These are phyloP conservation scores for Bimuria novae-zelandiae DNA, from an alignment of 2,329 filamentous ascomycete species.

Conservation along the genomic window DNA sequence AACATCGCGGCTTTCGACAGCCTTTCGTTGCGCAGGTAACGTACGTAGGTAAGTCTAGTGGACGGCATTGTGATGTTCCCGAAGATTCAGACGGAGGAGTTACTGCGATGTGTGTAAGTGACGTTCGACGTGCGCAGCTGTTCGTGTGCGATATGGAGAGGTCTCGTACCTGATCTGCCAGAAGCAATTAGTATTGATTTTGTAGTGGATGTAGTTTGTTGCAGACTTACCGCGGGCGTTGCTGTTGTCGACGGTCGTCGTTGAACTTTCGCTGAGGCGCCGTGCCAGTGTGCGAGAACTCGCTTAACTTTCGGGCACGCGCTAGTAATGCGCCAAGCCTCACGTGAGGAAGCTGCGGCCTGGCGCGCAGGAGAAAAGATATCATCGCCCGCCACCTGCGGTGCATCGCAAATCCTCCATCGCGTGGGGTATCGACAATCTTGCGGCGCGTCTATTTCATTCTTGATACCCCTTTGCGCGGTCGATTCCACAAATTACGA, in stretches of 20 bases:
- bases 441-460: conserved; percentile 25
- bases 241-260: conserved; percentile 36
- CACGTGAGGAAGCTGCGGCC: conserved; percentile 13
- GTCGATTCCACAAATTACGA: background rate
- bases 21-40: conserved; percentile 29
- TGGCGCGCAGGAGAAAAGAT: conserved; percentile 27
- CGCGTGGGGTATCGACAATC: conserved; percentile 31
- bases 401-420: conserved; percentile 34
- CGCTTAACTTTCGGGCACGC: conserved; percentile 11
- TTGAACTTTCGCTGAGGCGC: conserved; percentile 15
- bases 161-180: conserved; percentile 34
- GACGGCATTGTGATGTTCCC: conserved; percentile 56
- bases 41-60: conserved; percentile 62
- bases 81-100: conserved; percentile 38
- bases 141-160: conserved; percentile 7
- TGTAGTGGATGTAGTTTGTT: conserved; percentile 16
- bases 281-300: conserved; percentile 15
- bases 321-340: conserved; percentile 14
- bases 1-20: background rate
- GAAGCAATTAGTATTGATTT: conserved; percentile 10
- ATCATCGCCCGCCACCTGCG: conserved; percentile 31
- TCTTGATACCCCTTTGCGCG: conserved; percentile 15
- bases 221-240: conserved; percentile 38
- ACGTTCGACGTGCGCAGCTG: conserved; percentile 12
- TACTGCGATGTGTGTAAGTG: conserved; percentile 36